phyloP scores from a whole-genome alignment of 306 rosid genomes.

The Glycine latifolia region DNA sequence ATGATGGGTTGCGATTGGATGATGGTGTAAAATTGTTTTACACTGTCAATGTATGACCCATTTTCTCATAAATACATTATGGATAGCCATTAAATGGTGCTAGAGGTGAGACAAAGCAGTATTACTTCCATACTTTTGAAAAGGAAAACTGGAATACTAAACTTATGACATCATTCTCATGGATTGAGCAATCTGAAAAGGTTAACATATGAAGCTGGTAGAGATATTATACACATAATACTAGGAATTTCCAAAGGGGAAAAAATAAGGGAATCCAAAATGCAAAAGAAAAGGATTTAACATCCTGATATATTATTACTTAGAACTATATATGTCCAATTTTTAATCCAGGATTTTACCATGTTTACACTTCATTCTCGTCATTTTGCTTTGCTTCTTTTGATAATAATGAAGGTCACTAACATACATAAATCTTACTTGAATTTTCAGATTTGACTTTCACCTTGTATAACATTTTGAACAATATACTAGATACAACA shows the following conservation, averaged over 20 bases:
- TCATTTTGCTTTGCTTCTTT: constrained; percentile 34
- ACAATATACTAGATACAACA: constrained; percentile 20
- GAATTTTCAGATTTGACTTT: constrained; percentile 42
- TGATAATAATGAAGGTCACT: constrained; percentile 10
- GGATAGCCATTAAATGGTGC: background rate
- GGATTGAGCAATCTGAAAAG: constrained; percentile 17
- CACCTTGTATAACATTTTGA: constrained; percentile 15
- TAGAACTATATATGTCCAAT: background rate
- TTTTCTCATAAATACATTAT: background rate
- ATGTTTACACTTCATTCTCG: constrained; percentile 29
- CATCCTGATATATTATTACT: constrained; percentile 6
- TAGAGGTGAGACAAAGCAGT: too few species aligned
- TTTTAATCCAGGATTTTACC: constrained; percentile 27
- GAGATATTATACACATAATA: constrained; percentile 14
- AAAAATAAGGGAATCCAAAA: background rate
- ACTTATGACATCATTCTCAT: background rate
- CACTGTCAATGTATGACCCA: too few species aligned
- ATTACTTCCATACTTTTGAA: too few species aligned
- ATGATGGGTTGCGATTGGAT: too few species aligned
- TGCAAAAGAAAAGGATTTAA: background rate
- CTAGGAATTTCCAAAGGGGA: constrained; percentile 2
- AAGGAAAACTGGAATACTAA: background rate
- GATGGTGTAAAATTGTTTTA: too few species aligned
- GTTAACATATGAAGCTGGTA: constrained; percentile 13
- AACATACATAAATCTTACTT: constrained; percentile 23